Evolutionary conservation across 371 early-diverging fungal genomes (phyloP).

Genomic region (Batkoa obscura): DNA sequence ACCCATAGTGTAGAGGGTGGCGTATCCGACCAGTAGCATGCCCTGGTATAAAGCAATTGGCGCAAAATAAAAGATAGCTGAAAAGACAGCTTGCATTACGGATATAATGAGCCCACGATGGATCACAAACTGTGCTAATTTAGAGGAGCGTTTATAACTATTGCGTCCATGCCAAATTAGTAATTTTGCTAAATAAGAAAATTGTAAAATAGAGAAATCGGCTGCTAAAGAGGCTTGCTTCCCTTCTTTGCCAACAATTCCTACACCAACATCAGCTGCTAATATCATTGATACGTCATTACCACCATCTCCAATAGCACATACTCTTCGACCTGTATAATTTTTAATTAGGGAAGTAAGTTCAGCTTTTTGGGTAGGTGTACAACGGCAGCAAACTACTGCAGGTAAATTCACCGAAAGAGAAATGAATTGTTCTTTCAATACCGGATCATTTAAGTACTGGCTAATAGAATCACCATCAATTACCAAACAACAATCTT

Average conservation of each 20-base stretch:
- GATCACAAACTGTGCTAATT: conserved; percentile 95
- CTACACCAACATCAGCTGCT: conserved; percentile 94
- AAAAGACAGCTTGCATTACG: conserved; percentile 98
- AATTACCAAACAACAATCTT: conserved; percentile 79
- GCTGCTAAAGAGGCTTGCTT: conserved; percentile 95
- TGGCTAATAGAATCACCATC: conserved; percentile 42
- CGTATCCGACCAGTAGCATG: conserved; percentile 32
- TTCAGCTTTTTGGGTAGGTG: conserved; percentile 98
- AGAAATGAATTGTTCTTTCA: conserved; percentile 70
- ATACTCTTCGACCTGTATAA: conserved; percentile 54
- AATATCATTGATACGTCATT: conserved; percentile 99
- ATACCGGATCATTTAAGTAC: neutral
- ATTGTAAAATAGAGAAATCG: conserved; percentile 90
- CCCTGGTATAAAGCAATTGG: conserved; percentile 94
- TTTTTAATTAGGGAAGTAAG: conserved; percentile 75
- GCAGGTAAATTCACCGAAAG: conserved; percentile 60
- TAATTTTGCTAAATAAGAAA: conserved; percentile 68
- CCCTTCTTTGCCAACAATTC: conserved; percentile 98
- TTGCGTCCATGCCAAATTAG: conserved; percentile 95
- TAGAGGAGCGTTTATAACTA: conserved; percentile 76
- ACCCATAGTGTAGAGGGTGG: conserved; percentile 88
- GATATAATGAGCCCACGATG: conserved; percentile 97
- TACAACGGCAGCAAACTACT: conserved; percentile 95
- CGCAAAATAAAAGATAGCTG: conserved; percentile 92
- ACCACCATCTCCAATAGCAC: conserved; percentile 98